Conservation (phyloP, 2,329 filamentous ascomycete species). For the Cadophora sp. region DNA sequence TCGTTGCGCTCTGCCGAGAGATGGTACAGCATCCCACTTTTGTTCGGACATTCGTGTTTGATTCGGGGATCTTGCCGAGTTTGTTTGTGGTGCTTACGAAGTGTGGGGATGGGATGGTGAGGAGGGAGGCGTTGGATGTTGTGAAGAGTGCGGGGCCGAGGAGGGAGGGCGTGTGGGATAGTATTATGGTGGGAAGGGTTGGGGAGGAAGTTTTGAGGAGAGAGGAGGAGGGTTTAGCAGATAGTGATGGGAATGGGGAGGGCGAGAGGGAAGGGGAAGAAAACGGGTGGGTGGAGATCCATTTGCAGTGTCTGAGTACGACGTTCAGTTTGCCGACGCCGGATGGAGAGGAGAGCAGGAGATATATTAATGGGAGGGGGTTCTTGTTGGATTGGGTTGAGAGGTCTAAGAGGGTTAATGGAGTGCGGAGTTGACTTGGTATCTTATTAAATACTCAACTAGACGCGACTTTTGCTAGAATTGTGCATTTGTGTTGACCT, state of each 20-base stretch:
- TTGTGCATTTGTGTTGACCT: too few species aligned
- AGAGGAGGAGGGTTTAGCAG: slow-evolving; percentile 5
- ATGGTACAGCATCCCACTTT: slow-evolving; percentile 19
- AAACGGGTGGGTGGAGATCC: slow-evolving; percentile 9
- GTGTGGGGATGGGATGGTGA: slow-evolving; percentile 27
- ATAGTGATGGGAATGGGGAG: background rate
- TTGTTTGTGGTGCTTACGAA: slow-evolving; percentile 29
- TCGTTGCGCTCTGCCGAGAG: slow-evolving; percentile 12
- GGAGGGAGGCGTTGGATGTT: slow-evolving; percentile 30
- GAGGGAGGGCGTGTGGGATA: slow-evolving; percentile 34
- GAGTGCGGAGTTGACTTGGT: background rate
- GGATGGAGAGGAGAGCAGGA: background rate
- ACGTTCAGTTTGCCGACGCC: slow-evolving; percentile 11
- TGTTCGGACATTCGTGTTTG: slow-evolving; percentile 31
- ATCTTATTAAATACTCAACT: too few species aligned
- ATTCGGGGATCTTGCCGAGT: slow-evolving; percentile 30
- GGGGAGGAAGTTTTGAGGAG: slow-evolving; percentile 18
- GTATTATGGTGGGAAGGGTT: slow-evolving; percentile 26
- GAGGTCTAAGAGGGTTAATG: slow-evolving; percentile 11
- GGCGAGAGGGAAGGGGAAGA: background rate
- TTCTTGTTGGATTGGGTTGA: slow-evolving; percentile 22
- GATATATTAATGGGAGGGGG: slow-evolving; percentile 6
- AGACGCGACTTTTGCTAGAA: too few species aligned
- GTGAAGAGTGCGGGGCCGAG: slow-evolving; percentile 30
- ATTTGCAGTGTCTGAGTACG: slow-evolving; percentile 17